A percentile compares a stretch with the other conserved stretches of the same genome.
phyloP scores from a whole-genome alignment of 2,329 filamentous ascomycete species.

The Phaeomoniella chlamydospora region DNA sequence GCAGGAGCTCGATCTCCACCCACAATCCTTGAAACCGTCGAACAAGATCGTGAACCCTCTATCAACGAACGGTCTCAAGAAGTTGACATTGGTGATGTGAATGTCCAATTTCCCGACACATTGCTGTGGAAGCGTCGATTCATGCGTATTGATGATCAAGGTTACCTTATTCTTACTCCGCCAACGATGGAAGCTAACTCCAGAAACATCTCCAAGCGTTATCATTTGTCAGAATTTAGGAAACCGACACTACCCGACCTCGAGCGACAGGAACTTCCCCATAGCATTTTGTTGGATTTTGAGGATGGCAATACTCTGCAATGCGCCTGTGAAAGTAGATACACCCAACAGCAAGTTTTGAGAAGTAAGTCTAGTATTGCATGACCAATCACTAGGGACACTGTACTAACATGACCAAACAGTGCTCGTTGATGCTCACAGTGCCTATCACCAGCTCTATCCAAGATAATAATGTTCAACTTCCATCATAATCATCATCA shows the following conservation, averaged over 20 bases:
- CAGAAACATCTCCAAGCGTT: constrained; percentile 58
- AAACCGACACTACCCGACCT: constrained; percentile 71
- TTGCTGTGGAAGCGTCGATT: constrained; percentile 91
- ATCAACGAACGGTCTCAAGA: constrained; percentile 28
- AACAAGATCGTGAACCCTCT: constrained; percentile 6
- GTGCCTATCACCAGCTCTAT: constrained; percentile 14
- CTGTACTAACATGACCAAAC: neutral
- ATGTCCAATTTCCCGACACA: constrained; percentile 93
- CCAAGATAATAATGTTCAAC: no score
- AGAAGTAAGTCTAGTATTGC: constrained; percentile 24
- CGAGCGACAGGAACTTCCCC: constrained; percentile 81
- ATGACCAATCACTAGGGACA: constrained; percentile 1
- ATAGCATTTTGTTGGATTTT: constrained; percentile 58
- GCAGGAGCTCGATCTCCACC: constrained; percentile 18
- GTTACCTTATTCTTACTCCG: constrained; percentile 67
- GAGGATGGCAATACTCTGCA: constrained; percentile 47
- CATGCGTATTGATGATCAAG: constrained; percentile 70
- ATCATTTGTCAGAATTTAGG: constrained; percentile 74
- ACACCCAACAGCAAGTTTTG: constrained; percentile 36
- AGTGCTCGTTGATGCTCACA: constrained; percentile 21
- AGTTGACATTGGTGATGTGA: constrained; percentile 73
- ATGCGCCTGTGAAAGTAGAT: constrained; percentile 44
- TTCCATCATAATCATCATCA: no score
- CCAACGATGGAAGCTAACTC: constrained; percentile 46
- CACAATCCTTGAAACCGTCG: constrained; percentile 12